phyloP scores from a whole-genome alignment of 2,329 filamentous ascomycete genomes.

The Colletotrichum orbiculare region DNA sequence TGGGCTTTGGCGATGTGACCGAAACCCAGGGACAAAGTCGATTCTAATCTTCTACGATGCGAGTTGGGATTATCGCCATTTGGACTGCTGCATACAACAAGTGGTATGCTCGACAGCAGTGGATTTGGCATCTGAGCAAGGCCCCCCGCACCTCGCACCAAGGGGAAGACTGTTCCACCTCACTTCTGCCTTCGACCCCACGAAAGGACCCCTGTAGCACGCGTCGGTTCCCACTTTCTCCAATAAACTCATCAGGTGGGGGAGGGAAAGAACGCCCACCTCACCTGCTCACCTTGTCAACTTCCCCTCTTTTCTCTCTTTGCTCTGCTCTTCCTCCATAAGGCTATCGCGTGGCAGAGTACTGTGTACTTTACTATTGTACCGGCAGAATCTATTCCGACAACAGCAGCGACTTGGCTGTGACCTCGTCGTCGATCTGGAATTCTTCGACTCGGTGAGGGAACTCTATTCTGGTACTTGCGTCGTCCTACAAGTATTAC shows the following conservation, averaged over 20 bases:
- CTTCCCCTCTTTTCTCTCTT: constrained; percentile 32
- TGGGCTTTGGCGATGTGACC: neutral
- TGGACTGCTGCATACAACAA: no score
- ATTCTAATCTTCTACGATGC: no score
- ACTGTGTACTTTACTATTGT: neutral
- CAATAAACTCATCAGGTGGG: constrained; percentile 25
- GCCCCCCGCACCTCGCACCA: constrained; percentile 15
- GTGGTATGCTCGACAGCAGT: no score
- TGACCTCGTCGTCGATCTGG: neutral
- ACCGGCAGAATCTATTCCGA: no score
- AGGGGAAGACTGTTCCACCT: neutral
- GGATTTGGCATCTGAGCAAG: neutral
- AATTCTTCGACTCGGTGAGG: constrained; percentile 1
- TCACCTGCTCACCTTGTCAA: constrained; percentile 1
- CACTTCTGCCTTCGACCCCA: constrained; percentile 7
- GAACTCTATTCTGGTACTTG: neutral
- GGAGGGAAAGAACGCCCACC: constrained; percentile 15
- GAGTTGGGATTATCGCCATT: no score
- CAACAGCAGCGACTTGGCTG: no score
- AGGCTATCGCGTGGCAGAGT: neutral
- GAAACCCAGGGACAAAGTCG: neutral
- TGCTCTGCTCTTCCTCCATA: neutral
- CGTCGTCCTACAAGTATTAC: no score
- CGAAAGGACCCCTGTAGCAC: neutral
- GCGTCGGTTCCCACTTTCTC: constrained; percentile 16